phyloP scores from a whole-genome alignment of 192 early-diverging fungal species.

The Backusella sp. region DNA sequence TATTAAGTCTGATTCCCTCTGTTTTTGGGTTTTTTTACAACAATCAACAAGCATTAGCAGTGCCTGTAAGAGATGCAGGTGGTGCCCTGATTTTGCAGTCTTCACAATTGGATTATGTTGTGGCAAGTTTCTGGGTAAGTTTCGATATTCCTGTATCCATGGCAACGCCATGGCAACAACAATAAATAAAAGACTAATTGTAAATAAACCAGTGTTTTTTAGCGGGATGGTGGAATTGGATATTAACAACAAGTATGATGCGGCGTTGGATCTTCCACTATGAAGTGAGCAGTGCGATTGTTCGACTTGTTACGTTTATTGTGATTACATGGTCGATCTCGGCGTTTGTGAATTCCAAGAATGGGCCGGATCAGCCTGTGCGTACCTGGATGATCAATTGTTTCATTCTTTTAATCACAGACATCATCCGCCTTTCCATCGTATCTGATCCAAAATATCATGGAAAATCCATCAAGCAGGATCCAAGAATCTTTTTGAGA shows the following conservation, averaged over 20 bases:
- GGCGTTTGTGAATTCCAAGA: slow-evolving; percentile 39
- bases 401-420: slow-evolving; percentile 40
- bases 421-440: slow-evolving; percentile 35
- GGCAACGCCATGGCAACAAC: not conserved
- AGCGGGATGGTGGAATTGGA: slow-evolving; percentile 56
- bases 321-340: slow-evolving; percentile 56
- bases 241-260: slow-evolving; percentile 54
- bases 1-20: slow-evolving; percentile 42
- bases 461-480: not conserved
- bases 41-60: slow-evolving; percentile 18
- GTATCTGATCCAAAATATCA: slow-evolving; percentile 36
- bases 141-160: not conserved
- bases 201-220: slow-evolving; percentile 43
- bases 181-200: not conserved
- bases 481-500: not conserved
- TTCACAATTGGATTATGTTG: slow-evolving; percentile 39
- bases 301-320: slow-evolving; percentile 53
- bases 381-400: slow-evolving; percentile 57
- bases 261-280: slow-evolving; percentile 59
- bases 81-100: slow-evolving; percentile 32
- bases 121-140: slow-evolving; percentile 45
- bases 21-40: slow-evolving; percentile 31
- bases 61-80: slow-evolving; percentile 31
- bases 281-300: slow-evolving; percentile 49
- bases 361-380: slow-evolving; percentile 46